phyloP scores from a whole-genome alignment of 2,329 filamentous ascomycete genomes.

The Catunica adiposa region DNA sequence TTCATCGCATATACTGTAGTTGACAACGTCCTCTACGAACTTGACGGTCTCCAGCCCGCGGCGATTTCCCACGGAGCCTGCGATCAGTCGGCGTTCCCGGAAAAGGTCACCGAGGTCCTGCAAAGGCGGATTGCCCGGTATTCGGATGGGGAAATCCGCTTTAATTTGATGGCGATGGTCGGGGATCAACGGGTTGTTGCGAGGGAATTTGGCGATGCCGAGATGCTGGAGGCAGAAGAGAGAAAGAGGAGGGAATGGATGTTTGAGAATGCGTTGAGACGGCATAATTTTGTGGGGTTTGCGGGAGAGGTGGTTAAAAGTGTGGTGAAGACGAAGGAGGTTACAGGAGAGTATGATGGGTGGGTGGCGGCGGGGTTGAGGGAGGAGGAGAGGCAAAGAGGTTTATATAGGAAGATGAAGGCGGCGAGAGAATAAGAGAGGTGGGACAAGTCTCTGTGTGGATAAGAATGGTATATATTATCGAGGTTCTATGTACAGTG shows the following conservation, averaged over 20 bases:
- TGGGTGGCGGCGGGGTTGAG: conserved; percentile 39
- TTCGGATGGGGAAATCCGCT: conserved; percentile 73
- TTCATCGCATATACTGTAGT: conserved; percentile 90
- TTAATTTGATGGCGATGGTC: conserved; percentile 90
- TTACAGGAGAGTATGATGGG: conserved; percentile 41
- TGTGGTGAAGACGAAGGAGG: conserved; percentile 59
- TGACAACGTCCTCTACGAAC: conserved; percentile 69
- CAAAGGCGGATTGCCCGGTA: conserved; percentile 73
- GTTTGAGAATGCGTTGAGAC: conserved; percentile 83
- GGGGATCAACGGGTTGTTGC: conserved; percentile 64
- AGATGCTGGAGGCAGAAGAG: conserved; percentile 64
- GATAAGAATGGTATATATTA: not conserved
- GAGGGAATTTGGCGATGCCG: conserved; percentile 64
- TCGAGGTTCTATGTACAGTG: not conserved
- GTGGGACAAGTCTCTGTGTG: no score
- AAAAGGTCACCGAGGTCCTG: conserved; percentile 71
- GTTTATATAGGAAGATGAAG: conserved; percentile 21
- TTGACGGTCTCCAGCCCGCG: conserved; percentile 84
- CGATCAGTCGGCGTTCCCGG: conserved; percentile 52
- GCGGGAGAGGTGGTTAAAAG: conserved; percentile 79
- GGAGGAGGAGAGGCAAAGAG: conserved; percentile 22
- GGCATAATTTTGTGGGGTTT: conserved; percentile 95
- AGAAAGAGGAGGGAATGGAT: conserved; percentile 72
- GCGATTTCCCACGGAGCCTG: conserved; percentile 80
- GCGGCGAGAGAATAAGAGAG: conserved; percentile 21